Evolutionary conservation across 1,284 basidiomycete species (phyloP), one percentile per base, ranked within the genome.

Genomic region (Phellopilus nigrolimitatus): DNA sequence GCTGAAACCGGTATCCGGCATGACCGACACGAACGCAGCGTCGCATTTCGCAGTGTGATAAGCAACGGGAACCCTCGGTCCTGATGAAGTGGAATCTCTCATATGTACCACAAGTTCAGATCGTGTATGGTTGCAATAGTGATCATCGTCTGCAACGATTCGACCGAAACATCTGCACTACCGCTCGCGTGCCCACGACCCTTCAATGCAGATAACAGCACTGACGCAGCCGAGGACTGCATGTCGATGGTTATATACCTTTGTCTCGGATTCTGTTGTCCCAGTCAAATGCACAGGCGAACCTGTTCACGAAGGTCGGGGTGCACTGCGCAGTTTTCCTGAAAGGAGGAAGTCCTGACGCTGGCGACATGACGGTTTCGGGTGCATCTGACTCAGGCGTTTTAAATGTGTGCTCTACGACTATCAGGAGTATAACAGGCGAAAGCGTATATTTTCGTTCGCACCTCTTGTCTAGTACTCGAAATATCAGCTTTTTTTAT

Each of bases 161-260:
- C 72, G 21, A 70, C 71, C 3, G 73, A 85, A 59, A 70, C 72
- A 2, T 70, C 80, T 0, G 66, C 68, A 1, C 66, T 85, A 41
- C 89, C 89, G 21, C 72, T 82, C 3, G 73, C 79, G 13, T 93
- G 89, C 62, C 84, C 88, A 17, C 89, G 91, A 64, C 61, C 68
- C 27, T 38, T 49, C 13, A 66, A 61, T 50, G 65, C 75, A 4
- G 69, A 78, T 57, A 58, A 71, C 17, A 75, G 78, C 2, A 60
- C 69, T 0, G 76, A 71, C 56, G 75, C 78, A 42, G 61, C 60
- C 1, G 90, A 92, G 64, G 88, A 92, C 64, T 93, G 90, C 62
- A 70, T 93, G 37, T 86, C 81, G 9, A 80, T 88, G 69, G 67
- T 87, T 10, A 65, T 90, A 27, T 91, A 90, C 64, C 22, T 65